Evolutionary conservation across 1,284 basidiomycete species (phyloP), one percentile per base, ranked within the genome.

Genomic region (Takashimella koratensis): DNA sequence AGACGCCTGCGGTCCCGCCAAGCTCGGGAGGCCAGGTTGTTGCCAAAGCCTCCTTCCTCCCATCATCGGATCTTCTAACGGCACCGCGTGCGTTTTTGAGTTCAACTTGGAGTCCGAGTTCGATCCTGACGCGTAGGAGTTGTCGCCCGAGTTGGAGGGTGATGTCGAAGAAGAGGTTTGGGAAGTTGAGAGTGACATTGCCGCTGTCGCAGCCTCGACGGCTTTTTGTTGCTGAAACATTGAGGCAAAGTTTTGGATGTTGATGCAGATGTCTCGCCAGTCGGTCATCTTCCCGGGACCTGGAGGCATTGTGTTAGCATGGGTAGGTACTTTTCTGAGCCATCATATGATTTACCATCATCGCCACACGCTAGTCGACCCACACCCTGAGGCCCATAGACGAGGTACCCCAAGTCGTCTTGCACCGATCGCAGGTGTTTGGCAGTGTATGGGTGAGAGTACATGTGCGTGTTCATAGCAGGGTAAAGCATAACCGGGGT

Each of bases 391-490:
- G 94, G 95, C 0, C 94, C 93, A 3, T 86, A 79, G 6, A 98
- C 81, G 39, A 84, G 76, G 68, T 96, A 97, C 2, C 83, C 82
- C 10, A 96, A 81, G 43, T 87, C 81, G 1, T 92, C 85, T 19
- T 78, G 79, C 1, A 92, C 80, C 27, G 86, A 67, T 10, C 81
- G 79, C 21, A 97, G 70, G 65, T 98, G 95, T 56, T 86, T 82
- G 2, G 82, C 81, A 0, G 95, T 98, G 30, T 98, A 79, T n/a
- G 92, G 91, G 68, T 98, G 93, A 59, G 88, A 82, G 70, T 89
- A 98, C 95, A 98, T 98, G 60, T 90, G 79, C 4, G 94, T 98
- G 73, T 98, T 98, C 95, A 98, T 98, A 0, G 96, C 95, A 3
- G 95, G 96, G 66, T 94, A 98, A 26, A 98, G 76, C 64, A 87